These are phyloP conservation scores for Medicago truncatula DNA, from an alignment of 306 rosid genomes.

Conservation along the genomic window MtrunA17r5.0-ANR NC_053048.1:10810501-10811000, in stretches of 20 bases:
- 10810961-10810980: no score
- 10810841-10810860: no score
- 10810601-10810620: not conserved
- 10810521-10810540: conserved; percentile 58
- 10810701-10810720: not conserved
- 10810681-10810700: not conserved
- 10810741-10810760: not conserved
- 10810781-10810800: not conserved
- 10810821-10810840: not conserved
- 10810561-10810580: conserved; percentile 54
- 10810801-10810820: not conserved
- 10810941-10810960: no score
- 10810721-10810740: conserved; percentile 2
- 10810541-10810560: conserved; percentile 67
- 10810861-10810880: no score
- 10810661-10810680: not conserved
- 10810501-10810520: conserved; percentile 73
- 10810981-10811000: no score
- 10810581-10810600: conserved; percentile 29
- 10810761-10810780: conserved; percentile 1
- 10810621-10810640: not conserved
- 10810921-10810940: no score
- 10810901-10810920: no score
- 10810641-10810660: not conserved
- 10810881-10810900: no score